These are phyloP conservation scores for Aspergillus thermomutatus DNA, from an alignment of 2,329 filamentous ascomycete species.

Conservation along the genomic window DNA sequence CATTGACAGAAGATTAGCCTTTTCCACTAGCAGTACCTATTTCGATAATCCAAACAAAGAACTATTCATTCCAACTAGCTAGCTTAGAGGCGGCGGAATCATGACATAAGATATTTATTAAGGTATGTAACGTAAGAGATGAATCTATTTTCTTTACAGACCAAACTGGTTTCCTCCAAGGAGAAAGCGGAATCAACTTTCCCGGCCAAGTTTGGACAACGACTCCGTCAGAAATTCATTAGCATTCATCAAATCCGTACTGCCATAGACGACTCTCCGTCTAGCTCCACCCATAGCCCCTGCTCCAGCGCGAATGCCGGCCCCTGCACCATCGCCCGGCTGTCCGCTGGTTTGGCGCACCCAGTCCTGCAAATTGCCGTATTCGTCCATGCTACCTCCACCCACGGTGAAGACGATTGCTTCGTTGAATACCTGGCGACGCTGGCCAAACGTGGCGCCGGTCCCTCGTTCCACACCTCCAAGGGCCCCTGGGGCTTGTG, in stretches of 20 bases:
- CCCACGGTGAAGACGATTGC: slow-evolving; percentile 93
- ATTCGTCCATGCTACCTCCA: slow-evolving; percentile 97
- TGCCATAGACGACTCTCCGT: slow-evolving; percentile 88
- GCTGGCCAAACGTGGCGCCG: slow-evolving; percentile 82
- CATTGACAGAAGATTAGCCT: no score
- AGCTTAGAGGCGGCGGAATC: not conserved
- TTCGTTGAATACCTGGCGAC: slow-evolving; percentile 83
- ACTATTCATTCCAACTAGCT: no score
- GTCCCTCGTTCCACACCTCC: slow-evolving; percentile 59
- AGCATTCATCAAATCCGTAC: slow-evolving; percentile 70
- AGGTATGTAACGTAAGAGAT: not conserved
- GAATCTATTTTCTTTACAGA: not conserved
- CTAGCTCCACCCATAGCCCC: slow-evolving; percentile 52
- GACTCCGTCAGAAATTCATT: slow-evolving; percentile 59
- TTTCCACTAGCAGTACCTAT: no score
- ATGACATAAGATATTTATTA: not conserved
- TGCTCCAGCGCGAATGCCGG: slow-evolving; percentile 25
- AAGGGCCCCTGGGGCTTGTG: slow-evolving; percentile 43
- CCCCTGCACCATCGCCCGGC: slow-evolving; percentile 47
- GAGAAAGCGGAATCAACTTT: slow-evolving; percentile 37
- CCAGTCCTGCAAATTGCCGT: slow-evolving; percentile 97
- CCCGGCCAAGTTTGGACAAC: slow-evolving; percentile 54
- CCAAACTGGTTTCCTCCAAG: not conserved
- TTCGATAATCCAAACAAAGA: no score
- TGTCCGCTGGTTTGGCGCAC: slow-evolving; percentile 66